Conservation (phyloP, 148 eudicot genomes). For the Vaccinium myrtillus region DNA sequence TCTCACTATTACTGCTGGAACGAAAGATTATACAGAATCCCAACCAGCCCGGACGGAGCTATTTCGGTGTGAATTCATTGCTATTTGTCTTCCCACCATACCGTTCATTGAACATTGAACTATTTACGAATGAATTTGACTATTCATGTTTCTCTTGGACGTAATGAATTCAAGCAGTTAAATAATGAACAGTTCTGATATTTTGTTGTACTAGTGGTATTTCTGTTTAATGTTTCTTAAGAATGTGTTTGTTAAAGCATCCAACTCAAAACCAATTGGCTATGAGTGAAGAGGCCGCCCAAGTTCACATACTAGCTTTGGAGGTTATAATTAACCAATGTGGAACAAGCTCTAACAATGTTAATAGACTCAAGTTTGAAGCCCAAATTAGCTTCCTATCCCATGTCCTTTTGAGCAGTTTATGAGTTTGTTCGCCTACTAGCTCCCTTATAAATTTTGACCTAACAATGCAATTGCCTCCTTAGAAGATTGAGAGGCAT, state of each 20-base stretch:
- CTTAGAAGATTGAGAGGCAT: neutral
- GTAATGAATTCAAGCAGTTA: neutral
- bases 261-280: too few relatives aligned
- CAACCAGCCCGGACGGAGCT: slow-evolving; percentile 76
- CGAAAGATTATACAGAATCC: slow-evolving; percentile 64
- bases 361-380: neutral
- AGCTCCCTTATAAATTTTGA: neutral
- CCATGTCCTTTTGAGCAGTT: neutral
- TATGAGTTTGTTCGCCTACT: slow-evolving; percentile 4
- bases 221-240: neutral
- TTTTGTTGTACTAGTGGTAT: neutral
- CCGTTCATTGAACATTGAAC: neutral
- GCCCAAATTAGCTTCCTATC: neutral
- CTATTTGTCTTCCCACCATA: neutral
- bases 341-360: neutral
- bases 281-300: too few relatives aligned
- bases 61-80: slow-evolving; percentile 54
- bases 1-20: slow-evolving; percentile 87
- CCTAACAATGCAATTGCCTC: neutral
- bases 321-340: too few relatives aligned
- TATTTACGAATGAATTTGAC: neutral
- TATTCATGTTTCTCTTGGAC: neutral
- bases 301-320: too few relatives aligned
- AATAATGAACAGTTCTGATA: neutral
- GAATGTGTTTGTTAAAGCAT: neutral